Evolutionary conservation across 805 yeast species (phyloP), one percentile per base, ranked within the genome.

Genomic region (Myxozyma melibiosi): DNA sequence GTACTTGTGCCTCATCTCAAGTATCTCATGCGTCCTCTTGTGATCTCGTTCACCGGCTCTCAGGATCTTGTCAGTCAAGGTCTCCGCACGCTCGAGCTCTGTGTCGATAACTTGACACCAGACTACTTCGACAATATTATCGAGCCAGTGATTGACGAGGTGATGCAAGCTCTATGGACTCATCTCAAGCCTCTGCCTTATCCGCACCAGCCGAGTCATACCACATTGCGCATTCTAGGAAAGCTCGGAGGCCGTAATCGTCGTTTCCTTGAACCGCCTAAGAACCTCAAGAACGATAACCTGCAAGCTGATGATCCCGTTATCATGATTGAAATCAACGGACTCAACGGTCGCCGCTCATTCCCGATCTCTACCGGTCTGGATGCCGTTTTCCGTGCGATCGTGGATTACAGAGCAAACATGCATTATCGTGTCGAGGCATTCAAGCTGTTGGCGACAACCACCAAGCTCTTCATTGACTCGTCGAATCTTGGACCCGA

Each of bases 81-180:
- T 44, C 75, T 94, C 62, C 78, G 99, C 62, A 95, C 99, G 0
- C 80, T 94, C 56, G 99, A 94, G 69, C 78, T 94, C 5, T 94
- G 99, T 69, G 97, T 94, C 24, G 99, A 94, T 67, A 94, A 95
- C 67, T 73, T 94, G 59, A 95, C 98, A 0, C 96, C 98, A 0
- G 96, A 91, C 63, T 94, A 91, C 71, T 90, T 94, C 71, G 99
- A 94, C 67, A 98, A 99, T 1, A 91, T 94, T 69, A 84, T 94
- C 58, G 97, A 91, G 68, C 98, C 99, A 0, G 97, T 91, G 1
- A 84, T 92, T 52, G 95, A 88, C 58, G 97, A 94, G 65, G 90
- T 95, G 1, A 88, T 91, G 89, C 84, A 86, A 37, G 96, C 97
- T 0, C 76, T 94, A 33, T 94, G 97, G 92, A 85, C 82, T 61